Conservation (phyloP, 352 stramenopile genomes). For the Phytophthora foliorum region DNA sequence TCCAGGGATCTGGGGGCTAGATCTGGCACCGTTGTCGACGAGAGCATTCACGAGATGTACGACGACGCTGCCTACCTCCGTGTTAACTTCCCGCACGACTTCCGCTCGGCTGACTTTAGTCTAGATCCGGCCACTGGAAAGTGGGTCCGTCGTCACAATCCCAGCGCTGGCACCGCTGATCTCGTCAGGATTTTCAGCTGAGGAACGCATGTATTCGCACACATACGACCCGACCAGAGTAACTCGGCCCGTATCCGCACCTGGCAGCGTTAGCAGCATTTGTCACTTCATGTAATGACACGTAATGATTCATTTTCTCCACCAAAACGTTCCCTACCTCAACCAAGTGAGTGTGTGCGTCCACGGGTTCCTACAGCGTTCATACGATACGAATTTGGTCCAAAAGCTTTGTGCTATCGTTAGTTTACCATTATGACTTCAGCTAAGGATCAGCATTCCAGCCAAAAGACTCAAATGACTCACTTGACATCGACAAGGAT, state of each 20-base stretch:
- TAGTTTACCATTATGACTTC: constrained; percentile 3
- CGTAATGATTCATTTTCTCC: neutral
- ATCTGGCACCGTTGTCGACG: constrained; percentile 47
- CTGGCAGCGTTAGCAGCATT: neutral
- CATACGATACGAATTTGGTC: constrained; percentile 1
- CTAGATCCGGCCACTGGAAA: constrained; percentile 48
- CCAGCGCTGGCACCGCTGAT: constrained; percentile 11
- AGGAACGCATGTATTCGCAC: neutral
- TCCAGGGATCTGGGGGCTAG: constrained; percentile 39
- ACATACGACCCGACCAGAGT: neutral
- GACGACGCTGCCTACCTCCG: constrained; percentile 63
- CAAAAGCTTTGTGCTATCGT: constrained; percentile 24
- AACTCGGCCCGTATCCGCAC: neutral
- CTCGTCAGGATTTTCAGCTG: constrained; percentile 37
- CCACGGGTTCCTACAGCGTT: neutral
- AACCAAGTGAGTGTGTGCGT: constrained; percentile 1
- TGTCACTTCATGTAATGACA: constrained; percentile 7
- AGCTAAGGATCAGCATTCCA: constrained; percentile 18
- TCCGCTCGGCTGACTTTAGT: constrained; percentile 67
- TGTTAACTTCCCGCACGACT: constrained; percentile 65
- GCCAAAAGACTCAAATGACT: constrained; percentile 35
- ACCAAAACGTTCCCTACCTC: neutral
- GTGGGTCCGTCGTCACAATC: constrained; percentile 45
- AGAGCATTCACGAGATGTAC: constrained; percentile 69
- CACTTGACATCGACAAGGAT: constrained; percentile 42